Evolutionary conservation across 148 eudicot genomes (phyloP).

Genomic region (Selenicereus undatus): DNA sequence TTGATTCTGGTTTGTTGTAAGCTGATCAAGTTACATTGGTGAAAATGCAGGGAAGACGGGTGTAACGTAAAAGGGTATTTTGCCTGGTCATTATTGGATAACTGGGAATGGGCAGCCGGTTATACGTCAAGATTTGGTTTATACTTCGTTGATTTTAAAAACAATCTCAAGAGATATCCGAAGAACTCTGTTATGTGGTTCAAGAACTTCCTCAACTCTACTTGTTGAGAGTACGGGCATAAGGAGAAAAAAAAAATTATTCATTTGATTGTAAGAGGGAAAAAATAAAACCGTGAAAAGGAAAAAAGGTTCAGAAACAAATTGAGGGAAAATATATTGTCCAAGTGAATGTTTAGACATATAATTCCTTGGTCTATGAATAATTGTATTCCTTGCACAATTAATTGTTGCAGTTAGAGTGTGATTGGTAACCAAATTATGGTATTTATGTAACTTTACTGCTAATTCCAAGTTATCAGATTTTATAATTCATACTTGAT

Average conservation of each 20-base stretch:
- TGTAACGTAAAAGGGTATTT: constrained; percentile 92
- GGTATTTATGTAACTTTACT: too few relatives aligned
- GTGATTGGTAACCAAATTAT: too few relatives aligned
- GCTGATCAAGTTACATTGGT: neutral
- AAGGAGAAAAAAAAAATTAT: neutral
- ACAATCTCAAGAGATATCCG: constrained; percentile 72
- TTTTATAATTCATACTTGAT: too few relatives aligned
- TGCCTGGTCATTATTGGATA: constrained; percentile 93
- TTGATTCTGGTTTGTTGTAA: neutral
- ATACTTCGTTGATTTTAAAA: constrained; percentile 58
- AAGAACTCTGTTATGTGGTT: constrained; percentile 83
- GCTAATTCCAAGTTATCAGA: too few relatives aligned
- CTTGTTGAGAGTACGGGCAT: neutral
- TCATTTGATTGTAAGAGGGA: neutral
- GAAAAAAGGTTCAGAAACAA: too few relatives aligned
- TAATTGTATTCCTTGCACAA: too few relatives aligned
- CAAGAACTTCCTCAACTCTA: constrained; percentile 38
- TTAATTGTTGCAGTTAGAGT: too few relatives aligned
- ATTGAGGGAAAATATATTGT: too few relatives aligned
- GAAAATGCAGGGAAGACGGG: constrained; percentile 65
- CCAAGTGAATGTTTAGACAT: too few relatives aligned
- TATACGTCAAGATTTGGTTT: constrained; percentile 75
- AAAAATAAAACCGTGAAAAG: neutral
- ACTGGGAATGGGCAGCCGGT: constrained; percentile 96
- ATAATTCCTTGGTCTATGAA: too few relatives aligned